Base-by-base conservation (phyloP, 2,329 filamentous ascomycete species). In the Microcera coccophila region DNA sequence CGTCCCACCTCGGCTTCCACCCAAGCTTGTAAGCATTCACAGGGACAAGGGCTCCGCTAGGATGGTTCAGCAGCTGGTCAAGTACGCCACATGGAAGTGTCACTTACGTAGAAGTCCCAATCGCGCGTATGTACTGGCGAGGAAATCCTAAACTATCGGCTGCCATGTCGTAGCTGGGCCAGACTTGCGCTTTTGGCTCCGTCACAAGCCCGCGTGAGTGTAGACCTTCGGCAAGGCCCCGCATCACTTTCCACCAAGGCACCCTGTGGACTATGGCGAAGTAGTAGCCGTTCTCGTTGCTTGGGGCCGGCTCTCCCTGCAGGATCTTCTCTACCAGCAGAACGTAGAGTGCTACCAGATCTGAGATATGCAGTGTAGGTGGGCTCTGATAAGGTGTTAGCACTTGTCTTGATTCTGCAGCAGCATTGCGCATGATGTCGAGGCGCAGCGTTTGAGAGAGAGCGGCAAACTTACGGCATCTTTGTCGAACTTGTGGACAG, bases 231-330 rank as follows among this genome's bases (percentile, higher is more conserved):
- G 62, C 58, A 8, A 68, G 42, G 5, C 48, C 40, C 1, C 62
- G 43, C 54, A 61, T 53, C 19, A 62, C 36, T 1, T 56, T 54
- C 61, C 60, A 65, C 54, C 58, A 63, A 8, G 51, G 41, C 0
- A 46, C 36, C 7, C 47, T 50, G 26, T 68, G 62, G 3, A 57
- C 57, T 11, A 57, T 38, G 4, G 53, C 52, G 31, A 67, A 66
- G 43, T 65, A 65, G 42, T 65, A 67, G 2, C 65, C 63, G 0
- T 64, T 42, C 14, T 57, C 52, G 0, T 61, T 61, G 24, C 42
- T 60, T 2, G 61, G 57, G 5, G 63, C 42, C 1, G 49, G 21
- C 17, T 63, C 52, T 21, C 50, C 43, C n/a, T 54, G 44, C 2
- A 64, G 20, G 15, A 66, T 58, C 18, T 59, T 61, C 15, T 50